These are phyloP conservation scores for Wakefieldia striispora DNA, from an alignment of 768 basidiomycete genomes.

Conservation along the genomic window DNA sequence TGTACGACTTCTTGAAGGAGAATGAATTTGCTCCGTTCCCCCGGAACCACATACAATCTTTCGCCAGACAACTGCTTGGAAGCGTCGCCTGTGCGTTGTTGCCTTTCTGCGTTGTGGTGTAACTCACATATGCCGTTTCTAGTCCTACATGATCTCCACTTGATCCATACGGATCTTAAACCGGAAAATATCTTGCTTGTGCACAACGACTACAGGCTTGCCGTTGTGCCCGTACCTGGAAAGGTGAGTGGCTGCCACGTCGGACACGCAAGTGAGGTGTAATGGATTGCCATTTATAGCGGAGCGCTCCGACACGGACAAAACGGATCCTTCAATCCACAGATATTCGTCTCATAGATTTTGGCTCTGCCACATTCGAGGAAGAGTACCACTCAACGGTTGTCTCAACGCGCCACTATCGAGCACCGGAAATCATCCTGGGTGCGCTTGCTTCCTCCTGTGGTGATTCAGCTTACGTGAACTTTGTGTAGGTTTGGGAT, in stretches of 20 bases:
- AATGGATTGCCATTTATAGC: conserved; percentile 39
- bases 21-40: conserved; percentile 97
- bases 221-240: conserved; percentile 57
- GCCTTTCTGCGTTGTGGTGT: not conserved
- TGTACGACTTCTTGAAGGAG: conserved; percentile 98
- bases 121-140: conserved; percentile 8
- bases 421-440: conserved; percentile 98
- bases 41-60: conserved; percentile 92
- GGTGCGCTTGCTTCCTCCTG: conserved; percentile 49
- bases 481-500: conserved; percentile 74
- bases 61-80: conserved; percentile 86
- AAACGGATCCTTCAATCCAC: conserved; percentile 84
- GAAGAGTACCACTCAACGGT: conserved; percentile 98
- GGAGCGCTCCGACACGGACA: conserved; percentile 59
- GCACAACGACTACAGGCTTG: conserved; percentile 69
- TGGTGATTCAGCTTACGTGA: conserved; percentile 14
- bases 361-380: conserved; percentile 97
- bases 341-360: conserved; percentile 95
- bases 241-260: conserved; percentile 46
- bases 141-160: conserved; percentile 89
- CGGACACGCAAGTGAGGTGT: not conserved
- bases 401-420: conserved; percentile 96
- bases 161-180: conserved; percentile 98
- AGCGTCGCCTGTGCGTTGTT: conserved; percentile 86
- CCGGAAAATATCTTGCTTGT: conserved; percentile 98